Evolutionary conservation across 768 basidiomycete genomes (phyloP).

Genomic region (Nevesoporus exiguus): DNA sequence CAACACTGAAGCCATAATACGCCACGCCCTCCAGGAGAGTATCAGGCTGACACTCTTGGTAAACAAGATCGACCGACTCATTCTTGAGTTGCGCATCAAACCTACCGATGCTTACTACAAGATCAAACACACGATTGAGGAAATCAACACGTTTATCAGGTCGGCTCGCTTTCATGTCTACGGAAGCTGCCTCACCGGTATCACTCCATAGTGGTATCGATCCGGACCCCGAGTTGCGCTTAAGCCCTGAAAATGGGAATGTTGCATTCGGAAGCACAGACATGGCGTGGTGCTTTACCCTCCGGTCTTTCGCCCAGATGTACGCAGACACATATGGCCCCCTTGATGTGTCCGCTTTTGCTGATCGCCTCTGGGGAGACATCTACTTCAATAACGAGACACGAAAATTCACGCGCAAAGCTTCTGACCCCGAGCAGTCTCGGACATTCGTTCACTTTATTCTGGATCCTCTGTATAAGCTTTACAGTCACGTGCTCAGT

Average conservation of each 20-base stretch:
- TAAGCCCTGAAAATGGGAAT: conserved; percentile 94
- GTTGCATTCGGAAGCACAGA: conserved; percentile 96
- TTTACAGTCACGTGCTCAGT: conserved; percentile 92
- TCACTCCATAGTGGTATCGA: conserved; percentile 60
- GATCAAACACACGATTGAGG: conserved; percentile 98
- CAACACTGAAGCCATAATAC: conserved; percentile 82
- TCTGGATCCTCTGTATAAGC: conserved; percentile 93
- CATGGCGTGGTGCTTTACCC: conserved; percentile 97
- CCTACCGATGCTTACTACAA: conserved; percentile 98
- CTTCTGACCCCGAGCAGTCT: conserved; percentile 64
- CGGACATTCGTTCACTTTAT: conserved; percentile 96
- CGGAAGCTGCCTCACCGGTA: neutral
- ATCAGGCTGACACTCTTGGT: conserved; percentile 89
- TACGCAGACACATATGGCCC: conserved; percentile 90
- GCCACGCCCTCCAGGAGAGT: conserved; percentile 86
- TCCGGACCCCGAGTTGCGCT: conserved; percentile 79
- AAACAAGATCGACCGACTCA: conserved; percentile 97
- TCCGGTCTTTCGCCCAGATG: conserved; percentile 92
- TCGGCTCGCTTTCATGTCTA: conserved; percentile 30
- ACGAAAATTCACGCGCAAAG: conserved; percentile 88
- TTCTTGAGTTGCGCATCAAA: conserved; percentile 93
- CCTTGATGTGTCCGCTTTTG: conserved; percentile 82
- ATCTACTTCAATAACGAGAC: conserved; percentile 87
- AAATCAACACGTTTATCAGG: conserved; percentile 96
- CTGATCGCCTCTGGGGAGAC: conserved; percentile 94